phyloP scores from a whole-genome alignment of 306 rosid species.

The Vicia sativa region DNA sequence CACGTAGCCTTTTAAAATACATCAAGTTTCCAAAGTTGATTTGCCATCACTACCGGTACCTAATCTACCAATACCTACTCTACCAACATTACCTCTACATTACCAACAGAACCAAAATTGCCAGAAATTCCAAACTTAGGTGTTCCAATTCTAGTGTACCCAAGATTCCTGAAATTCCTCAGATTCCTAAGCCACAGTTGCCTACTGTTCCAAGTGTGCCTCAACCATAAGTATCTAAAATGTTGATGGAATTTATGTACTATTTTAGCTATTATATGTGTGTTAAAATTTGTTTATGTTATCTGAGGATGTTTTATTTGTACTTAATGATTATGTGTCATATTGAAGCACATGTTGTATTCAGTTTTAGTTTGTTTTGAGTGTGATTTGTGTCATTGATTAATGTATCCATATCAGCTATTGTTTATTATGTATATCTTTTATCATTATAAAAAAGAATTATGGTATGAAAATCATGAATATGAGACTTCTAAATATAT shows the following conservation, averaged over 20 bases:
- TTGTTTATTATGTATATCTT: background rate
- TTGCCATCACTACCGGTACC: constrained; percentile 31
- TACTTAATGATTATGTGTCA: constrained; percentile 1
- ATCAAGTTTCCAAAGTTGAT: constrained; percentile 28
- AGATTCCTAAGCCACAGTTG: constrained; percentile 7
- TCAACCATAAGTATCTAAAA: constrained; percentile 16
- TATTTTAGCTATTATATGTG: background rate
- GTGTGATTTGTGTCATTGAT: background rate
- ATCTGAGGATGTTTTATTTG: constrained; percentile 29
- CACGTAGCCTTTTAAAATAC: constrained; percentile 40
- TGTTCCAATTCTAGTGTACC: background rate
- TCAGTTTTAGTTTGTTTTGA: constrained; percentile 28
- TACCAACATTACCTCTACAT: background rate
- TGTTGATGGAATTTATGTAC: constrained; percentile 4
- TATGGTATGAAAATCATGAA: background rate
- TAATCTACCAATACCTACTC: constrained; percentile 25
- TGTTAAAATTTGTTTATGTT: background rate
- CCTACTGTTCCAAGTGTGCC: constrained; percentile 13
- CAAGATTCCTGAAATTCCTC: background rate
- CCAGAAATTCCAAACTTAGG: constrained; percentile 13
- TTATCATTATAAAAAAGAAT: background rate
- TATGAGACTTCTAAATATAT: no score
- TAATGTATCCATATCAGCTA: background rate
- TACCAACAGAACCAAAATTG: constrained; percentile 1
- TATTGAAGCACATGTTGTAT: constrained; percentile 22